Evolutionary conservation across 2,329 filamentous ascomycete genomes (phyloP).

Genomic region (Elsinoe perseae): DNA sequence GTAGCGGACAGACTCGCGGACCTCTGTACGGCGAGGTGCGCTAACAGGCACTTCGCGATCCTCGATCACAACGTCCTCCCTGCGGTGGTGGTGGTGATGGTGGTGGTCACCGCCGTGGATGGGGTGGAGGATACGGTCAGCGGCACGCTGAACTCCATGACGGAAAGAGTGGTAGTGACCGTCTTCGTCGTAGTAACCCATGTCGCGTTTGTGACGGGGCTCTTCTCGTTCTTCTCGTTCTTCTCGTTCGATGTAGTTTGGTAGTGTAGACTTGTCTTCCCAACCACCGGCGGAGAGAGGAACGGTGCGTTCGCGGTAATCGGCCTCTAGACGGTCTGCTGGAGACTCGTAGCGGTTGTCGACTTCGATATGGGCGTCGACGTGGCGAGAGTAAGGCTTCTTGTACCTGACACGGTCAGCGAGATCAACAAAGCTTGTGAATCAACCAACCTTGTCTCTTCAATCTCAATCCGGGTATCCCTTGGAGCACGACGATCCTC

Average conservation of each 20-base stretch:
- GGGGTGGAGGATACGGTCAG: conserved; percentile 58
- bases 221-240: conserved; percentile 41
- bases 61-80: conserved; percentile 40
- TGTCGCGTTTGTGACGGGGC: conserved; percentile 50
- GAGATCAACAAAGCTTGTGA: neutral
- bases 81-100: conserved; percentile 43
- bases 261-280: conserved; percentile 35
- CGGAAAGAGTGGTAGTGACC: conserved; percentile 68
- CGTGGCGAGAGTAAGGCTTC: conserved; percentile 49
- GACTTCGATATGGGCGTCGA: conserved; percentile 60
- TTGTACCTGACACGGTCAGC: conserved; percentile 42
- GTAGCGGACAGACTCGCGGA: conserved; percentile 22
- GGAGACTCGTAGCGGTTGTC: conserved; percentile 41
- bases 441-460: conserved; percentile 44
- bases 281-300: conserved; percentile 32
- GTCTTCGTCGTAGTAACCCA: conserved; percentile 76
- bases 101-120: conserved; percentile 47
- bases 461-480: conserved; percentile 35
- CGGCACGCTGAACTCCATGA: conserved; percentile 60
- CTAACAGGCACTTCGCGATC: conserved; percentile 40
- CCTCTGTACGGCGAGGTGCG: conserved; percentile 28
- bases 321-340: conserved; percentile 44
- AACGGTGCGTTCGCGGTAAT: conserved; percentile 34
- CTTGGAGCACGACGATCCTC: conserved; percentile 33
- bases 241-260: conserved; percentile 31